These are phyloP conservation scores for Calonectria hongkongensis DNA, from an alignment of 2,329 filamentous ascomycete genomes.

Conservation along the genomic window DNA sequence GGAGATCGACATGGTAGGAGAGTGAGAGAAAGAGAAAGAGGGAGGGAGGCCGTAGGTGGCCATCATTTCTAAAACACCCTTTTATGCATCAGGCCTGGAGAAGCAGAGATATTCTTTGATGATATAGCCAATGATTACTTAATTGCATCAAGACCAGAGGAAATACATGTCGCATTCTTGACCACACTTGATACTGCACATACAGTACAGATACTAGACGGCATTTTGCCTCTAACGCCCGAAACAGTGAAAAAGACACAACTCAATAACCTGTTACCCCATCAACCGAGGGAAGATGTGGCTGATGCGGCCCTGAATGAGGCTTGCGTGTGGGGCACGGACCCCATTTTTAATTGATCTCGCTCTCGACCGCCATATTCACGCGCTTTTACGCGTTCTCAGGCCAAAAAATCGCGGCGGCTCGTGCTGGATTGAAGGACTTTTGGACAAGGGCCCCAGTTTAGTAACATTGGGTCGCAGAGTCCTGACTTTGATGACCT, in stretches of 20 bases:
- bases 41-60: no score
- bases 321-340: conserved; percentile 43
- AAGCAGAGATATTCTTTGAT: neutral
- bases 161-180: neutral
- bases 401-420: conserved; percentile 48
- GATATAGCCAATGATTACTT: neutral
- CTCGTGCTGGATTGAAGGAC: conserved; percentile 43
- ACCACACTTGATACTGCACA: no score
- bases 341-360: conserved; percentile 54
- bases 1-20: no score
- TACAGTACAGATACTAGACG: neutral
- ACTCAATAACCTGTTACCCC: conserved; percentile 4
- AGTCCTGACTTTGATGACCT: conserved; percentile 35
- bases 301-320: conserved; percentile 23
- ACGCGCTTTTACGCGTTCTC: conserved; percentile 51
- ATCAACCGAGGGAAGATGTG: conserved; percentile 21
- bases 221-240: neutral
- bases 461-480: conserved; percentile 37
- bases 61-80: neutral
- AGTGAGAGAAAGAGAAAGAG: neutral
- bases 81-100: neutral
- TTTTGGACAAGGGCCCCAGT: conserved; percentile 34
- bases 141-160: neutral
- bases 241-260: neutral
- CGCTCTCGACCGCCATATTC: conserved; percentile 43